Conservation (phyloP, 768 basidiomycete genomes). For the Kwoniella mangroviensis region DNA sequence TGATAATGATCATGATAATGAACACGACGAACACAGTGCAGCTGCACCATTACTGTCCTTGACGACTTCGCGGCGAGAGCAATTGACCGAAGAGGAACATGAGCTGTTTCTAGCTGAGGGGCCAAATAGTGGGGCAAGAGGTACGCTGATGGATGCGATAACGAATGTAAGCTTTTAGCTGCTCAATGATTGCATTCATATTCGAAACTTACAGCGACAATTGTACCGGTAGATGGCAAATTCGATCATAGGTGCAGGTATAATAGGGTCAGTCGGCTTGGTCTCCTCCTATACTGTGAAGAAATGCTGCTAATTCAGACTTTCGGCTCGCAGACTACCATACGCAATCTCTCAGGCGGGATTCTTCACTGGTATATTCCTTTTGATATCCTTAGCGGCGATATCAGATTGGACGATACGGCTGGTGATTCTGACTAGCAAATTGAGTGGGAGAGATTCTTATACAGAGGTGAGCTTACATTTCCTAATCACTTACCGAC, state of each 20-base stretch:
- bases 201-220: too few species aligned
- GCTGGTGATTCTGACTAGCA: conserved; percentile 92
- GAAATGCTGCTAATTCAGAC: neutral
- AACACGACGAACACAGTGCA: conserved; percentile 14
- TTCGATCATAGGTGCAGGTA: conserved; percentile 33
- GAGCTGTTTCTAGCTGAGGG: conserved; percentile 25
- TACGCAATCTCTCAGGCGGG: conserved; percentile 95
- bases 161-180: conserved; percentile 22
- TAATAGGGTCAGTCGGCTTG: conserved; percentile 29
- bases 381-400: conserved; percentile 76
- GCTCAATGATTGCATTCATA: neutral
- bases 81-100: conserved; percentile 18
- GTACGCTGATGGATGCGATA: conserved; percentile 26
- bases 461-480: conserved; percentile 84
- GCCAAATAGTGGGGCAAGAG: conserved; percentile 14
- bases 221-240: conserved; percentile 29
- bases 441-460: conserved; percentile 86
- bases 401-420: conserved; percentile 90
- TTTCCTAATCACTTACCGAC: too few species aligned
- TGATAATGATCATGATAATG: conserved; percentile 12
- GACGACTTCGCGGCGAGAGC: neutral
- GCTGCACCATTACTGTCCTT: conserved; percentile 17
- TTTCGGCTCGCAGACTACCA: conserved; percentile 67
- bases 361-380: conserved; percentile 81
- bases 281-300: neutral